Percentiles rank a stretch among this genome's conserved stretches.
These are phyloP conservation scores for Prunus padus DNA, from an alignment of 306 rosid genomes.

Conservation along the genomic window DNA sequence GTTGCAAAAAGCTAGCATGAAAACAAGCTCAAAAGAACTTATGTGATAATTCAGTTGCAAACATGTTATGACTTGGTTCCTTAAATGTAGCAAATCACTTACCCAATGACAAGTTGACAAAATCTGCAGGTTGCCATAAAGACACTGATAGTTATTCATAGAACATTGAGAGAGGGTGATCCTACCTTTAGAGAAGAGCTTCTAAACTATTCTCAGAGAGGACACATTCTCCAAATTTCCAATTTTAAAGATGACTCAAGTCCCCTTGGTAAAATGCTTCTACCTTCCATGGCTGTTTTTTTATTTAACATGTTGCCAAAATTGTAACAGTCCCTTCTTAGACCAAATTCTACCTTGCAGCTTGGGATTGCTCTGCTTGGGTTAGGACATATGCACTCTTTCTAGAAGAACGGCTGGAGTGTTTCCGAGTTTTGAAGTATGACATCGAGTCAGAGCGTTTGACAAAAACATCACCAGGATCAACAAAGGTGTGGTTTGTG, in stretches of 20 bases:
- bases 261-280: slow-evolving; percentile 55
- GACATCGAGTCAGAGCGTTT: slow-evolving; percentile 81
- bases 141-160: slow-evolving; percentile 86
- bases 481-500: slow-evolving; percentile 42
- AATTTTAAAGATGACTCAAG: slow-evolving; percentile 90
- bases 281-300: not conserved
- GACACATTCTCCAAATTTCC: slow-evolving; percentile 77
- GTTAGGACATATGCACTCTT: slow-evolving; percentile 77
- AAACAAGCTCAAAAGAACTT: not conserved
- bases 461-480: slow-evolving; percentile 45
- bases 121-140: slow-evolving; percentile 80
- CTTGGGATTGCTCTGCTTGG: slow-evolving; percentile 99
- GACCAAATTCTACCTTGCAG: slow-evolving; percentile 47
- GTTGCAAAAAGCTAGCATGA: not conserved
- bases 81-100: slow-evolving; percentile 7
- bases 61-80: not conserved
- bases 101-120: not conserved
- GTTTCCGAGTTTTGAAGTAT: slow-evolving; percentile 65
- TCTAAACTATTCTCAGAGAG: slow-evolving; percentile 53
- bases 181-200: slow-evolving; percentile 84
- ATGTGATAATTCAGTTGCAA: not conserved
- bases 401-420: slow-evolving; percentile 84
- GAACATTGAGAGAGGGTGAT: slow-evolving; percentile 94
- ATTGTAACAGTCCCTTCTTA: slow-evolving; percentile 24
- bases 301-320: not conserved